Evolutionary conservation across 306 rosid genomes (phyloP).

Genomic region (Corylus avellana): DNA sequence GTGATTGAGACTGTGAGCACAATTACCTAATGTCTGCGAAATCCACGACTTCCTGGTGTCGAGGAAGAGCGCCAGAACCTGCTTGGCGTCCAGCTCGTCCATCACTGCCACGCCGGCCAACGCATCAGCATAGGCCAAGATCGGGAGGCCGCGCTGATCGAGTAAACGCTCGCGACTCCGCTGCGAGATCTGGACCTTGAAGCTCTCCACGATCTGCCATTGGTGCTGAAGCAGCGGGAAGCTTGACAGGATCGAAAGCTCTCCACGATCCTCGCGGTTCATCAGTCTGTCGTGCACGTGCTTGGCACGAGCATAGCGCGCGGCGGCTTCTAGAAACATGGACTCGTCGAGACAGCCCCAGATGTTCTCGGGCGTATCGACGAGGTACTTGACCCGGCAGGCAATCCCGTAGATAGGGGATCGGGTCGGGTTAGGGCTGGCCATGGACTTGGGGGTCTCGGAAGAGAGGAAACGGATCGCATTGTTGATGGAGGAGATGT

Average conservation of each 20-base stretch:
- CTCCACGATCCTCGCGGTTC: constrained; percentile 18
- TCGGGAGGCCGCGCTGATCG: constrained; percentile 67
- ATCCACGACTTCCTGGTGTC: constrained; percentile 86
- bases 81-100: constrained; percentile 72
- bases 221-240: constrained; percentile 93
- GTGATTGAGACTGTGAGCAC: constrained; percentile 24
- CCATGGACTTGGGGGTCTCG: constrained; percentile 19
- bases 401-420: constrained; percentile 68
- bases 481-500: constrained; percentile 61
- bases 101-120: constrained; percentile 80
- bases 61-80: constrained; percentile 67
- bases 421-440: constrained; percentile 38
- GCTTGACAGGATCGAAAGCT: constrained; percentile 55
- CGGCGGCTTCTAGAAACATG: constrained; percentile 91
- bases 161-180: constrained; percentile 78
- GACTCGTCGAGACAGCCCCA: constrained; percentile 98
- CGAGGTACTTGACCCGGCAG: constrained; percentile 90
- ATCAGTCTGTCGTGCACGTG: constrained; percentile 58
- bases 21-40: constrained; percentile 51
- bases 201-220: constrained; percentile 97
- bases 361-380: constrained; percentile 89
- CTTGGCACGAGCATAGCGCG: constrained; percentile 76
- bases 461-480: constrained; percentile 62
- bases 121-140: constrained; percentile 75
- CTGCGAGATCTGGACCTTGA: constrained; percentile 91